phyloP scores from a whole-genome alignment of 2,329 filamentous ascomycete genomes.

The Colletotrichum sp. region DNA sequence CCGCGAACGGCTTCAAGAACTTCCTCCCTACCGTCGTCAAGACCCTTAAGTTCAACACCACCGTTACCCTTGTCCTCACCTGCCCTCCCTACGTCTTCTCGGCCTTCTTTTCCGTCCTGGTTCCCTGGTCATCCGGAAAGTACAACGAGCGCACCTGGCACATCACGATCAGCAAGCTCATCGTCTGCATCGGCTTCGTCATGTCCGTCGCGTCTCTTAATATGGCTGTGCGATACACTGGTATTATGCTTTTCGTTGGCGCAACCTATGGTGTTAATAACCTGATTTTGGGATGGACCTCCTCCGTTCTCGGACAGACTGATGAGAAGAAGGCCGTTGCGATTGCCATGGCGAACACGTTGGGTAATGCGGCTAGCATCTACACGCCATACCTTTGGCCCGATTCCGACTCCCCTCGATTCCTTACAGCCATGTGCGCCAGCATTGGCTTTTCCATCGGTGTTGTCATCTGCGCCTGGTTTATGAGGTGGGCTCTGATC shows the following conservation, averaged over 20 bases:
- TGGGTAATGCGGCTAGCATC: conserved; percentile 20
- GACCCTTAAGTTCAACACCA: conserved; percentile 46
- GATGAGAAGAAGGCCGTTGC: conserved; percentile 52
- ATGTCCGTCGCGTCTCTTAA: conserved; percentile 28
- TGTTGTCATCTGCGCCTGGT: conserved; percentile 41
- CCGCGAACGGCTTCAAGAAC: conserved; percentile 50
- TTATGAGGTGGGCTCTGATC: conserved; percentile 37
- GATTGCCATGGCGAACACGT: conserved; percentile 33
- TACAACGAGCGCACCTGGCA: conserved; percentile 55
- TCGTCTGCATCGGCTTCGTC: conserved; percentile 37
- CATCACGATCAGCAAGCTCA: conserved; percentile 45
- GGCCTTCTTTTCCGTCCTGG: conserved; percentile 40
- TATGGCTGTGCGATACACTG: conserved; percentile 15
- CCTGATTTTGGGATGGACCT: conserved; percentile 49
- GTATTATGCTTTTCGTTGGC: conserved; percentile 44
- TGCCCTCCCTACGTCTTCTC: conserved; percentile 50
- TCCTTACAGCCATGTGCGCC: conserved; percentile 24
- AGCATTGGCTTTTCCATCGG: conserved; percentile 33
- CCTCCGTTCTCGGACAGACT: conserved; percentile 45
- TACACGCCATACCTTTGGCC: conserved; percentile 26
- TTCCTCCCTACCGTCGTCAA: conserved; percentile 41
- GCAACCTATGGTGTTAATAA: conserved; percentile 41
- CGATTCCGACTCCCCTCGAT: conserved; percentile 10
- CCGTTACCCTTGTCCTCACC: conserved; percentile 52
- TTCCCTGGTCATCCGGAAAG: conserved; percentile 46